Conservation (phyloP, 2,329 filamentous ascomycete genomes). For the Curvularia sp. region DNA sequence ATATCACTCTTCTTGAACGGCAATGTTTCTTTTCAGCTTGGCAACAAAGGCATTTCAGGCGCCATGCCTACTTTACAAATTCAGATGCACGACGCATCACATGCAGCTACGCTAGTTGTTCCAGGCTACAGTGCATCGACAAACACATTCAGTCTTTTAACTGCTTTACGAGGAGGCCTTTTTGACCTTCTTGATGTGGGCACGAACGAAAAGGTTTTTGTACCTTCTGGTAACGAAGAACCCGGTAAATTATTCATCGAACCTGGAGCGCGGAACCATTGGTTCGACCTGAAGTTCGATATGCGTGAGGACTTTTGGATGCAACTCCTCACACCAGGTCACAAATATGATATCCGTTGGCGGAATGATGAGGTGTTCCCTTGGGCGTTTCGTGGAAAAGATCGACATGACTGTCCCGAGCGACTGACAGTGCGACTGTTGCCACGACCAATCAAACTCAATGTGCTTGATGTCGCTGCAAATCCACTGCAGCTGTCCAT, state of each 20-base stretch:
- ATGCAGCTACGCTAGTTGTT: not conserved
- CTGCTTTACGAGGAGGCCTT: not conserved
- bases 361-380: not conserved
- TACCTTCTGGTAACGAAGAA: not conserved
- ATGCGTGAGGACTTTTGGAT: not conserved
- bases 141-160: not conserved
- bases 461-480: not conserved
- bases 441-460: constrained; percentile 1
- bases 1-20: not conserved
- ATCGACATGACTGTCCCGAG: not conserved
- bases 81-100: not conserved
- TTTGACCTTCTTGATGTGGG: not conserved
- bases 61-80: not conserved
- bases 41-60: not conserved
- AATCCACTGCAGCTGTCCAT: not conserved
- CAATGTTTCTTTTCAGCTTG: constrained; percentile 1
- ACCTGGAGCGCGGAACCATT: not conserved
- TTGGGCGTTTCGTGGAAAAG: not conserved
- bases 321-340: not conserved
- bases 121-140: not conserved
- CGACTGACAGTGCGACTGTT: not conserved
- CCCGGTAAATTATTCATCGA: not conserved
- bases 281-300: not conserved
- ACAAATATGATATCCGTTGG: not conserved
- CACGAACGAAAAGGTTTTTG: not conserved